These are phyloP conservation scores for Trichoderma sp. DNA, from an alignment of 2,329 filamentous ascomycete genomes.

Conservation along the genomic window DNA sequence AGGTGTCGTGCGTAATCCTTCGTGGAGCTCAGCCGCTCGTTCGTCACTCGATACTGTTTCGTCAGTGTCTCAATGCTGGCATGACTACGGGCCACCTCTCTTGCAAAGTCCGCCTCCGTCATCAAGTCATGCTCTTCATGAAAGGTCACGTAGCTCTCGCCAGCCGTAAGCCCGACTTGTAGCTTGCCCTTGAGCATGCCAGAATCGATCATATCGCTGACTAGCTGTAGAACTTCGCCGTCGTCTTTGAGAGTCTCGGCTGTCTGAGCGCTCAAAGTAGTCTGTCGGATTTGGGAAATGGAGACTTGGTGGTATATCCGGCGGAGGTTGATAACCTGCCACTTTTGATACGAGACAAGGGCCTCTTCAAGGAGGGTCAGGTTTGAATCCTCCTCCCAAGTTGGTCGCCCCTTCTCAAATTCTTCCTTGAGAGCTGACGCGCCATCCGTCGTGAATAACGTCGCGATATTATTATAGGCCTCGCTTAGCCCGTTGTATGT, in stretches of 20 bases:
- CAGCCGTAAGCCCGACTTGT: slow-evolving; percentile 46
- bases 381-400: slow-evolving; percentile 75
- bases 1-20: slow-evolving; percentile 57
- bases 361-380: slow-evolving; percentile 69
- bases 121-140: slow-evolving; percentile 43
- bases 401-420: slow-evolving; percentile 54
- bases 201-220: slow-evolving; percentile 57
- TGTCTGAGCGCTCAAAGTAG: slow-evolving; percentile 57
- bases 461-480: slow-evolving; percentile 70
- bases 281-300: slow-evolving; percentile 52
- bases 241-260: slow-evolving; percentile 45
- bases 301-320: slow-evolving; percentile 67
- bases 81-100: slow-evolving; percentile 46
- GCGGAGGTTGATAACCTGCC: slow-evolving; percentile 72
- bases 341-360: slow-evolving; percentile 69
- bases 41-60: slow-evolving; percentile 52
- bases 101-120: slow-evolving; percentile 53
- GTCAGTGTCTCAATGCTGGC: slow-evolving; percentile 47
- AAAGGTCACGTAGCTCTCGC: slow-evolving; percentile 54
- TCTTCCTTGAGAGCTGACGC: slow-evolving; percentile 64
- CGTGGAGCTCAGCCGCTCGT: slow-evolving; percentile 56
- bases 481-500: slow-evolving; percentile 60
- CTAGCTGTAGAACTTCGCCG: slow-evolving; percentile 47
- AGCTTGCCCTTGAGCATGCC: slow-evolving; percentile 56
- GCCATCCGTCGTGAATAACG: slow-evolving; percentile 61